Conservation (phyloP, 2,329 filamentous ascomycete genomes). For the Rachicladosporium sp. region DNA sequence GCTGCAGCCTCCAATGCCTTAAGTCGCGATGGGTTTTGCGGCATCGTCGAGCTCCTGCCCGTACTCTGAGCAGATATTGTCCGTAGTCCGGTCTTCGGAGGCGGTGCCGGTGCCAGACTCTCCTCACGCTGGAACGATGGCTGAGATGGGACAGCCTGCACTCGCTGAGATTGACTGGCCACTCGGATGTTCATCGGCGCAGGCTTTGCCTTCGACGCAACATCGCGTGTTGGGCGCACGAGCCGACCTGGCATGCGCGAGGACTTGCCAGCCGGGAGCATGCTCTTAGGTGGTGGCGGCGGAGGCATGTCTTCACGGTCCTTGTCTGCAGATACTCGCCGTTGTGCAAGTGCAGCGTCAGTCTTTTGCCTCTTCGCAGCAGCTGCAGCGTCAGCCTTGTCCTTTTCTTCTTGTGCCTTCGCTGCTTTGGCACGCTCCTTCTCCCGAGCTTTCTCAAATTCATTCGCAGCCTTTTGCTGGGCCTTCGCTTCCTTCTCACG, state of each 20-base stretch:
- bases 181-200: constrained; percentile 61
- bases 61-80: constrained; percentile 48
- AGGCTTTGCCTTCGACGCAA: constrained; percentile 48
- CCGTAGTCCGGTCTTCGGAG: constrained; percentile 52
- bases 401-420: constrained; percentile 40
- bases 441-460: constrained; percentile 54
- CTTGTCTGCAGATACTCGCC: constrained; percentile 8
- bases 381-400: constrained; percentile 23
- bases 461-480: constrained; percentile 48
- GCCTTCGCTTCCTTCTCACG: constrained; percentile 50
- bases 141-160: constrained; percentile 14
- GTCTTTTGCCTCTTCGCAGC: constrained; percentile 9
- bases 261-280: constrained; percentile 26
- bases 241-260: constrained; percentile 21
- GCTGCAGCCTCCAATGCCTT: constrained; percentile 59
- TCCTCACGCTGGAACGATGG: constrained; percentile 15
- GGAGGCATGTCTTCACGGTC: constrained; percentile 46
- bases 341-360: neutral
- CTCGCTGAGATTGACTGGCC: constrained; percentile 32
- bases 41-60: constrained; percentile 23
- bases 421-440: constrained; percentile 58
- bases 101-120: constrained; percentile 29
- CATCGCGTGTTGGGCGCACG: constrained; percentile 32
- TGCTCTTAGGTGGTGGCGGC: constrained; percentile 43
- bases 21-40: constrained; percentile 35